These are phyloP conservation scores for Aeschynomene evenia DNA, from an alignment of 306 rosid species.

Conservation along the genomic window DNA sequence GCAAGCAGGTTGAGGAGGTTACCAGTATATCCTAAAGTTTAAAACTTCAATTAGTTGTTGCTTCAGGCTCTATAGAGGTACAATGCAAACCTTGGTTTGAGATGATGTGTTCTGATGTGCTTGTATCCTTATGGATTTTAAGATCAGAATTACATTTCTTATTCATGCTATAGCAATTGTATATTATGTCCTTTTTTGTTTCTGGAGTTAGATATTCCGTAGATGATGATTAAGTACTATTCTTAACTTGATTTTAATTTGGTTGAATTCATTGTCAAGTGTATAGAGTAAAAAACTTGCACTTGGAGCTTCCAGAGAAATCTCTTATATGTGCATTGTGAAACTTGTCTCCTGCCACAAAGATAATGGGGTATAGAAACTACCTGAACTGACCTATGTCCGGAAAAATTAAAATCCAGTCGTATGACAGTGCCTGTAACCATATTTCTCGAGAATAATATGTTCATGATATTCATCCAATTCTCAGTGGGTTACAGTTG, in stretches of 20 bases:
- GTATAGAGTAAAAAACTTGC: not conserved
- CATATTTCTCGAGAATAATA: too few relatives aligned
- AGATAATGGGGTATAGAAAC: not conserved
- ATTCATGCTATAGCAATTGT: not conserved
- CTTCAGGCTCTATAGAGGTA: conserved; percentile 84
- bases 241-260: not conserved
- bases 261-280: not conserved
- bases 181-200: not conserved
- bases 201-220: not conserved
- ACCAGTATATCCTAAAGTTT: conserved; percentile 56
- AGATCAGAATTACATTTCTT: conserved; percentile 5
- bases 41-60: conserved; percentile 74
- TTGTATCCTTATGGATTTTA: conserved; percentile 13
- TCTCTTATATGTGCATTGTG: not conserved
- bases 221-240: not conserved
- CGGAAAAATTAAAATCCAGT: not conserved
- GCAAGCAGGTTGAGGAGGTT: conserved; percentile 98
- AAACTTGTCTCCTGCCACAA: not conserved
- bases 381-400: not conserved
- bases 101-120: conserved; percentile 26
- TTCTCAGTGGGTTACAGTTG: not conserved
- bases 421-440: too few relatives aligned
- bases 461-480: not conserved
- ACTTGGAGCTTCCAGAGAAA: not conserved
- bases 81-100: conserved; percentile 61